phyloP scores from a whole-genome alignment of 2,329 filamentous ascomycete genomes.

The Penicillium crustosum region DNA sequence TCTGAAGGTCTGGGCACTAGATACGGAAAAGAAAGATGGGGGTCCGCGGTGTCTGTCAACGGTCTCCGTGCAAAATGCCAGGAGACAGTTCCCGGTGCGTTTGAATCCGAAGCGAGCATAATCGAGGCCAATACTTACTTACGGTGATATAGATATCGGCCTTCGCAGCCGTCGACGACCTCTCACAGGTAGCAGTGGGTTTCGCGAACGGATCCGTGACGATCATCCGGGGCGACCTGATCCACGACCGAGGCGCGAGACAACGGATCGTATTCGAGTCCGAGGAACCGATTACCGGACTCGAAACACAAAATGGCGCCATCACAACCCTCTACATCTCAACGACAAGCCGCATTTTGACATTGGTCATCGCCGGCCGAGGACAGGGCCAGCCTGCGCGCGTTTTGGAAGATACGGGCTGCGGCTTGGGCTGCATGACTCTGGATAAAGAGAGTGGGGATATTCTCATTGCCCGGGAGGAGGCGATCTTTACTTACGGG shows the following conservation, averaged over 20 bases:
- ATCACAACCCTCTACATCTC: constrained; percentile 84
- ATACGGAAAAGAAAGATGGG: constrained; percentile 93
- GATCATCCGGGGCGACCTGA: constrained; percentile 86
- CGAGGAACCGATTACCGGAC: constrained; percentile 90
- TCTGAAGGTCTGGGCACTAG: constrained; percentile 95
- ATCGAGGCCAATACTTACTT: not conserved
- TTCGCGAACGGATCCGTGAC: constrained; percentile 96
- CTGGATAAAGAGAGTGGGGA: constrained; percentile 77
- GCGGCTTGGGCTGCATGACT: constrained; percentile 92
- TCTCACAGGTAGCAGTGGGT: constrained; percentile 89
- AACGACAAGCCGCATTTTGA: constrained; percentile 84
- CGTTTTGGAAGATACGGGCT: constrained; percentile 84
- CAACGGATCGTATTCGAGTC: constrained; percentile 96
- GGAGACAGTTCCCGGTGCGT: constrained; percentile 84
- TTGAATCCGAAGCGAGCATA: too few species aligned
- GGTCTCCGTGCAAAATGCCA: constrained; percentile 80
- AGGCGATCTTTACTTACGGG: constrained; percentile 93
- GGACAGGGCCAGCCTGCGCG: constrained; percentile 87
- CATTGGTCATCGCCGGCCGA: constrained; percentile 79
- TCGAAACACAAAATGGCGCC: constrained; percentile 68
- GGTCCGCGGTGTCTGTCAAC: constrained; percentile 85
- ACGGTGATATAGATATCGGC: constrained; percentile 61
- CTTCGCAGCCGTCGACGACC: constrained; percentile 80
- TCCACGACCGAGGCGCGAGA: constrained; percentile 91
- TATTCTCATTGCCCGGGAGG: constrained; percentile 87